Conservation (phyloP, 208 protist genomes). For the Acanthamoeba royreba region DNA sequence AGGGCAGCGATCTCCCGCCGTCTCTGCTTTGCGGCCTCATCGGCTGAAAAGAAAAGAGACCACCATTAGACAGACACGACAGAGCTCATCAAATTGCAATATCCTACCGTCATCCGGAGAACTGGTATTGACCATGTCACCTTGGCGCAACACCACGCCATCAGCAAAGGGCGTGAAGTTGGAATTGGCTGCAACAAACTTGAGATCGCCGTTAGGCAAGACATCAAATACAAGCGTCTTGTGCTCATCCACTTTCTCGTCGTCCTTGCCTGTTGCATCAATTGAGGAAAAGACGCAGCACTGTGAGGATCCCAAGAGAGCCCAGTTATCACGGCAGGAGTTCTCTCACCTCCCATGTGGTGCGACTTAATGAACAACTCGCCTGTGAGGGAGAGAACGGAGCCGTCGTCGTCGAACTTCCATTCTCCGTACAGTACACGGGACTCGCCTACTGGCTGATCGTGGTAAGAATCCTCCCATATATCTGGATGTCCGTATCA, state of each 20-base stretch:
- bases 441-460: neutral
- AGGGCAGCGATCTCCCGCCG: neutral
- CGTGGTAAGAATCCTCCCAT: conserved; percentile 3
- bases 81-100: neutral
- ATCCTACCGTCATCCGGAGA: neutral
- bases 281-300: neutral
- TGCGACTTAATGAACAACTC: neutral
- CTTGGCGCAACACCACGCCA: neutral
- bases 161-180: neutral
- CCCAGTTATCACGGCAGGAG: neutral
- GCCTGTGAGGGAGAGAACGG: neutral
- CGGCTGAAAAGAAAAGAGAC: neutral
- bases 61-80: neutral
- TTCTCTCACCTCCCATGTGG: neutral
- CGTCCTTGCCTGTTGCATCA: neutral
- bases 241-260: neutral
- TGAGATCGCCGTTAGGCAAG: neutral
- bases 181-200: neutral
- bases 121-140: neutral
- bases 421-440: neutral
- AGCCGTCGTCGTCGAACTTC: neutral
- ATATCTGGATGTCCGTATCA: neutral
- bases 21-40: neutral
- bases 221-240: neutral
- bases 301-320: neutral